These are phyloP conservation scores for Clarireedia monteithiana DNA, from an alignment of 2,329 filamentous ascomycete species.

Conservation along the genomic window DNA sequence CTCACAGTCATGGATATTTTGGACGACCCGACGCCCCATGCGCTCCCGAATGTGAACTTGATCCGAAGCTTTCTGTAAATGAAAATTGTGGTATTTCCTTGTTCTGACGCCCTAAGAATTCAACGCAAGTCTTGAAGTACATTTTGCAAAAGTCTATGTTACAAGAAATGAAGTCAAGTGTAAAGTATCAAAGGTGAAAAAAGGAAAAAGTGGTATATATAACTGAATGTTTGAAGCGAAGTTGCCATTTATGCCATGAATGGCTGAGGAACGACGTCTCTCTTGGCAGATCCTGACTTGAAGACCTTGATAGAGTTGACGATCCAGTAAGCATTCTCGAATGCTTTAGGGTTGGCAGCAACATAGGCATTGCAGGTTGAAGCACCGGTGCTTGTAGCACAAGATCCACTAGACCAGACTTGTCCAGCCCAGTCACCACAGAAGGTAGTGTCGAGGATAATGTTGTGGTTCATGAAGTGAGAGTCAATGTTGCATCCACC, in stretches of 20 bases:
- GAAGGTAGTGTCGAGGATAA: constrained; percentile 77
- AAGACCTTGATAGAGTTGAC: constrained; percentile 44
- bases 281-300: constrained; percentile 4
- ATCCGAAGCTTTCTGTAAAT: neutral
- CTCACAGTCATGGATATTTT: neutral
- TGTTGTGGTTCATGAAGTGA: constrained; percentile 64
- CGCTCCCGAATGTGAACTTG: neutral
- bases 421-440: constrained; percentile 79
- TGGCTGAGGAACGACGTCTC: constrained; percentile 5
- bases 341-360: constrained; percentile 58
- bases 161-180: no score
- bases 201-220: no score
- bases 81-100: constrained; percentile 9
- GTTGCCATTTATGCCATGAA: neutral
- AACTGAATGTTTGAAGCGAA: no score
- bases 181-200: no score
- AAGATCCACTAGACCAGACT: constrained; percentile 55
- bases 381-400: constrained; percentile 37
- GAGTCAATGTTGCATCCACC: constrained; percentile 62
- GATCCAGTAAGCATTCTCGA: constrained; percentile 69
- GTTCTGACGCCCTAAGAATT: neutral
- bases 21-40: neutral
- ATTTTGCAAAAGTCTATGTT: no score
- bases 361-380: constrained; percentile 65
- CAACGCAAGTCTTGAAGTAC: neutral